A percentile compares a stretch with the other conserved stretches of the same genome.
These are phyloP conservation scores for Pulveroboletus sp. DNA, from an alignment of 768 basidiomycete species.

Conservation along the genomic window DNA sequence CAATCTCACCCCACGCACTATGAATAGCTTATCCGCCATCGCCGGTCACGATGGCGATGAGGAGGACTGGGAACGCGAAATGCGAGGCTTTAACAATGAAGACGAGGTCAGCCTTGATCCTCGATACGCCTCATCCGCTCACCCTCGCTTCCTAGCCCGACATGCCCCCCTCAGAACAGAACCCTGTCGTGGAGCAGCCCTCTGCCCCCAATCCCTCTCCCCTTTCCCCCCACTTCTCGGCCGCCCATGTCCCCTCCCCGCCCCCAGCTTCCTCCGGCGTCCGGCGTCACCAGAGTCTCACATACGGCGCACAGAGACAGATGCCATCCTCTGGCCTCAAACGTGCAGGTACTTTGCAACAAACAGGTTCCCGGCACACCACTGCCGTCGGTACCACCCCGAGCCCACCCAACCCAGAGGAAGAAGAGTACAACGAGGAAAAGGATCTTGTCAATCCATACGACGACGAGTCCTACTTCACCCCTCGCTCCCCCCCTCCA, in stretches of 20 bases:
- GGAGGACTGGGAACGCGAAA: constrained; percentile 79
- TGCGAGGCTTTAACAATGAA: constrained; percentile 55
- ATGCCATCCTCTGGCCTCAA: constrained; percentile 56
- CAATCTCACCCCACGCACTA: constrained; percentile 63
- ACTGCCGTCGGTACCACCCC: constrained; percentile 35
- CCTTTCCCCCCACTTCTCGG: constrained; percentile 59
- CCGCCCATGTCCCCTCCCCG: constrained; percentile 58
- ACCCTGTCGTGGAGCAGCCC: constrained; percentile 46
- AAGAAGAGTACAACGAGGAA: constrained; percentile 57
- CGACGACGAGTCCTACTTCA: constrained; percentile 57
- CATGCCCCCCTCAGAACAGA: constrained; percentile 18
- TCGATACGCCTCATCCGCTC: constrained; percentile 10
- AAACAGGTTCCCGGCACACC: constrained; percentile 41
- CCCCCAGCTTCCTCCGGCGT: constrained; percentile 71
- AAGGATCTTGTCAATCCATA: constrained; percentile 38
- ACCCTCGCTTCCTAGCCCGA: constrained; percentile 22
- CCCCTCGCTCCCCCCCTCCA: constrained; percentile 39
- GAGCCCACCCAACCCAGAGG: constrained; percentile 47
- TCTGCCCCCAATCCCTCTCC: constrained; percentile 45
- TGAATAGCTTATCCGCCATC: constrained; percentile 84
- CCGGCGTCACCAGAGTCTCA: constrained; percentile 78
- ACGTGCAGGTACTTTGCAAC: constrained; percentile 68
- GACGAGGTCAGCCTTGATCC: constrained; percentile 54
- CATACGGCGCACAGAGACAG: constrained; percentile 59
- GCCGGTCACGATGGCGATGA: constrained; percentile 86